phyloP scores from a whole-genome alignment of 1,284 basidiomycete genomes.

The Coniferiporia weirii region DNA sequence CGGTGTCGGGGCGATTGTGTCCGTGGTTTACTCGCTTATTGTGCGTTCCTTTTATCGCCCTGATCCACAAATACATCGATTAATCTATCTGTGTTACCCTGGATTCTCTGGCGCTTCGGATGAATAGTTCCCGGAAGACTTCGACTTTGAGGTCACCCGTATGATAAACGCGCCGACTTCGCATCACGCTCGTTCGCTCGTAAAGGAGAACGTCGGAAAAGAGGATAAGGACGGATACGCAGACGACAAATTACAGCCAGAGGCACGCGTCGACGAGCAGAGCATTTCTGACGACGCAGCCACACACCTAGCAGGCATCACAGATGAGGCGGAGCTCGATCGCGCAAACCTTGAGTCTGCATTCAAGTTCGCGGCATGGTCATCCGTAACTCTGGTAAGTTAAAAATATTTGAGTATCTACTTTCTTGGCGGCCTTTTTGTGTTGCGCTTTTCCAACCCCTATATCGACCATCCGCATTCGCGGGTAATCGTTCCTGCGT shows the following conservation, averaged over 20 bases:
- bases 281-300: slow-evolving; percentile 27
- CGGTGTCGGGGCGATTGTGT: slow-evolving; percentile 74
- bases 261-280: slow-evolving; percentile 25
- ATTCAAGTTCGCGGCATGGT: slow-evolving; percentile 71
- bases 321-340: slow-evolving; percentile 55
- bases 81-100: background rate
- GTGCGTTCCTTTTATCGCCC: slow-evolving; percentile 32
- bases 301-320: slow-evolving; percentile 32
- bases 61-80: background rate
- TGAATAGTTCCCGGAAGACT: slow-evolving; percentile 71
- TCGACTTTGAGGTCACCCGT: slow-evolving; percentile 74
- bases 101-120: background rate
- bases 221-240: slow-evolving; percentile 26
- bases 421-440: background rate
- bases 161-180: slow-evolving; percentile 52
- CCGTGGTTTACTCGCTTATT: slow-evolving; percentile 56
- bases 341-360: slow-evolving; percentile 60
- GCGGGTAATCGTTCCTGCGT: background rate
- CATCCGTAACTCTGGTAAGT: slow-evolving; percentile 62
- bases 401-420: background rate
- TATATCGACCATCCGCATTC: background rate
- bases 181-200: slow-evolving; percentile 7
- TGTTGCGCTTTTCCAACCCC: background rate
- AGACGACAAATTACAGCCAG: slow-evolving; percentile 38
- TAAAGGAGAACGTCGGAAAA: slow-evolving; percentile 20